Conservation (phyloP, 2,329 filamentous ascomycete genomes). For the Bipolaris cookei region DNA sequence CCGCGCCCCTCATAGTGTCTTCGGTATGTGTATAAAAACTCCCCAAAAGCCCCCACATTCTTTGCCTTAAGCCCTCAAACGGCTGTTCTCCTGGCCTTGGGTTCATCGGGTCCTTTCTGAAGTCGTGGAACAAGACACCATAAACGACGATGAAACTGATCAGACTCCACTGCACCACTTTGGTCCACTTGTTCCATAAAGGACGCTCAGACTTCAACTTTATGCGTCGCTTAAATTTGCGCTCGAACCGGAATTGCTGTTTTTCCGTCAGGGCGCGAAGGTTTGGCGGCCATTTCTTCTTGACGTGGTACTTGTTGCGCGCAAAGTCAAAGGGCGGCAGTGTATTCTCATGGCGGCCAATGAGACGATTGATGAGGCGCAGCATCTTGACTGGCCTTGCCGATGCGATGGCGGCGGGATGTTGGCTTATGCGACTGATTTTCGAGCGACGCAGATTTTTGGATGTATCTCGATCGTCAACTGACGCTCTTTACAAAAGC, state of each 20-base stretch:
- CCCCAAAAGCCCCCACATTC: slow-evolving; percentile 36
- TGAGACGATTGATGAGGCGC: slow-evolving; percentile 56
- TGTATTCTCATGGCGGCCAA: slow-evolving; percentile 52
- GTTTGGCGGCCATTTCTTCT: slow-evolving; percentile 80
- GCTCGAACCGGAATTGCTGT: slow-evolving; percentile 79
- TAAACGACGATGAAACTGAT: slow-evolving; percentile 61
- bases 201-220: slow-evolving; percentile 67
- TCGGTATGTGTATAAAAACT: slow-evolving; percentile 41
- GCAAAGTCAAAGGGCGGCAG: slow-evolving; percentile 52
- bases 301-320: slow-evolving; percentile 67
- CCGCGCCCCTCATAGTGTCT: slow-evolving; percentile 11
- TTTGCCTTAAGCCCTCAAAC: slow-evolving; percentile 36
- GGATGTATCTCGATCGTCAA: slow-evolving; percentile 7
- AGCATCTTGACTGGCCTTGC: slow-evolving; percentile 25
- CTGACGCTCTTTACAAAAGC: slow-evolving; percentile 24
- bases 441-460: slow-evolving; percentile 11
- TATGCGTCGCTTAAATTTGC: slow-evolving; percentile 75
- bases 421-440: slow-evolving; percentile 1
- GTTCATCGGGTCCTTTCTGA: slow-evolving; percentile 44
- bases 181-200: slow-evolving; percentile 68
- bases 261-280: slow-evolving; percentile 72
- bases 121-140: slow-evolving; percentile 68
- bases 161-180: slow-evolving; percentile 64
- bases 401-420: slow-evolving; percentile 6
- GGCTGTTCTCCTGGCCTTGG: slow-evolving; percentile 41